Conservation (phyloP, 1,284 basidiomycete species). For the Neonothopanus nambi region DNA sequence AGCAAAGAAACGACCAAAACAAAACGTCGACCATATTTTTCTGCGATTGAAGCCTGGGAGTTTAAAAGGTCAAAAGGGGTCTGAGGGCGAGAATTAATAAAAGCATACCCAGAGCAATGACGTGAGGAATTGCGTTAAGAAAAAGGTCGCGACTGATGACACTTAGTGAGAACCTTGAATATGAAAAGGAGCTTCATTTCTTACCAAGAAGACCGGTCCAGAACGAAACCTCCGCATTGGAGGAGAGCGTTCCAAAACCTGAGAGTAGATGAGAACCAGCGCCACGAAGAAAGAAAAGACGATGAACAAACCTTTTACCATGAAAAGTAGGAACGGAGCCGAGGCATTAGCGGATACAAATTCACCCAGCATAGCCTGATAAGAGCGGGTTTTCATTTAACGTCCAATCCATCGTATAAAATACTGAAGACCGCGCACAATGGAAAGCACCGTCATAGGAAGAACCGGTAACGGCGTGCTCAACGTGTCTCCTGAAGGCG, state of each 20-base stretch:
- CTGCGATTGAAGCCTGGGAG: conserved; percentile 85
- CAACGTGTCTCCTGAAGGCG: conserved; percentile 55
- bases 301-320: conserved; percentile 75
- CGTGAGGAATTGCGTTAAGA: conserved; percentile 88
- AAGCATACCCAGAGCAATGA: conserved; percentile 82
- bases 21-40: conserved; percentile 84
- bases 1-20: conserved; percentile 87
- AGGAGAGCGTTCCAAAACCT: conserved; percentile 66
- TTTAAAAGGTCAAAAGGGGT: conserved; percentile 11
- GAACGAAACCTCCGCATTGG: conserved; percentile 78
- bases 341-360: conserved; percentile 90
- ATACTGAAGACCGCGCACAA: conserved; percentile 60
- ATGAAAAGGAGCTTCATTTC: conserved; percentile 3
- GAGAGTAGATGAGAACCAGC: not conserved
- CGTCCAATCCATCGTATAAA: not conserved
- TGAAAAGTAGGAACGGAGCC: conserved; percentile 86
- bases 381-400: not conserved
- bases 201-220: conserved; percentile 83
- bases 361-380: conserved; percentile 88
- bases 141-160: conserved; percentile 70
- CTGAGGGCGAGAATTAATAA: not conserved
- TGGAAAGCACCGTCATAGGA: conserved; percentile 89
- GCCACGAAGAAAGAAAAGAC: not conserved
- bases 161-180: conserved; percentile 7
- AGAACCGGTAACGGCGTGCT: conserved; percentile 81